Evolutionary conservation across 352 stramenopile genomes (phyloP), one percentile per base, ranked within the genome.

Genomic region (Phytopythium montanum): DNA sequence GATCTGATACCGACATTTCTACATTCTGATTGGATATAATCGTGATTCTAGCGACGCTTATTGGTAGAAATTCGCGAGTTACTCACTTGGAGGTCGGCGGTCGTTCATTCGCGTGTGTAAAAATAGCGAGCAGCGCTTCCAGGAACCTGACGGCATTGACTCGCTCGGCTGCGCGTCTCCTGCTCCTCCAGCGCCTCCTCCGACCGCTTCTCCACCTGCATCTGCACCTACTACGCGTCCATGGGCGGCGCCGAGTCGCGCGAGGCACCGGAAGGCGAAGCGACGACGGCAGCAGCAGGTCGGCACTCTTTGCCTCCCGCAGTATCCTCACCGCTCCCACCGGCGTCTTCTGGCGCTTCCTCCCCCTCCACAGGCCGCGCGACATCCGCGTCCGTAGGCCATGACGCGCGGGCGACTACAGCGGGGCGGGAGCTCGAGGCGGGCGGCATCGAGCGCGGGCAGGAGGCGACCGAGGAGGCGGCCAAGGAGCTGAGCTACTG

Each of bases 401-500:
- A 52, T 10, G 64, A 75, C 52, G 51, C 18, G 52, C 62, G 50
- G 34, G 45, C 21, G 62, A 52, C 16, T 14, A 39, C 25, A 23
- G 45, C 13, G 44, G n/a, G 5, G 51, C 56, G 25, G 61, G 60
- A 63, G 25, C 52, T 73, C 3, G 81, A 89, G 55, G 66, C 69
- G 18, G 85, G 85, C 21, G 85, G 85, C 29, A 91, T 95, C 52
- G 75, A 95, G 60, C 72, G 65, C 39, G 85, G 83, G 1, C 85
- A 92, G 54, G 61, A 90, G 39, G 81, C 68, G 2, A 81, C 79
- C 6, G 83, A 95, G 59, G 83, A 95, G n/a, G 57, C 82, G n/a
- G 84, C 78, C 2, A 76, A 73, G 38, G 79, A 95, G 56, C 64
- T 94, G 14, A 86, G 83, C 49, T 95, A 93, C 56, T 94, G 85